These are phyloP conservation scores for Pinus albicaulis DNA, from an alignment of 75 land plant species.

Conservation along the genomic window DNA sequence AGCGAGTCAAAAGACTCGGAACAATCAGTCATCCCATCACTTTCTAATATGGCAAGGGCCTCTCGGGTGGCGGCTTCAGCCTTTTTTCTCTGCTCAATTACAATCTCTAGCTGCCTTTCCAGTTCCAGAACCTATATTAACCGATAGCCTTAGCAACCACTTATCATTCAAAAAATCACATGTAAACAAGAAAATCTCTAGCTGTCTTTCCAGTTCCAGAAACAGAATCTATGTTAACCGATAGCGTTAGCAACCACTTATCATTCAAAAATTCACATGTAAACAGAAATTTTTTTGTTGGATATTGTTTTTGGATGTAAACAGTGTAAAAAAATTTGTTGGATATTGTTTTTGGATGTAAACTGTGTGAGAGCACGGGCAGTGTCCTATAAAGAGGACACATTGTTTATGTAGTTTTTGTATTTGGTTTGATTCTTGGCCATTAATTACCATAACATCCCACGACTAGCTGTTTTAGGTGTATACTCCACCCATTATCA, in stretches of 20 bases:
- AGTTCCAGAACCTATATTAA: constrained; percentile 68
- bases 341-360: too few species aligned
- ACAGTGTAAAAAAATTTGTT: too few species aligned
- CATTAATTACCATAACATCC: too few species aligned
- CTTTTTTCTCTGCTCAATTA: constrained; percentile 57
- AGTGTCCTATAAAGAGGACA: too few species aligned
- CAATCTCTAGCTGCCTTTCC: constrained; percentile 62
- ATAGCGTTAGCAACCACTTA: not conserved
- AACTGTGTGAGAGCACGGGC: too few species aligned
- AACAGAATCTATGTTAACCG: constrained; percentile 58
- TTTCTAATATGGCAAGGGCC: constrained; percentile 53
- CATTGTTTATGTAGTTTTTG: too few species aligned
- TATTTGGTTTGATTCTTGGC: too few species aligned
- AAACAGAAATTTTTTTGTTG: too few species aligned
- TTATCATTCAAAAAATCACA: not conserved
- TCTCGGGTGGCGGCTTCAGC: constrained; percentile 72
- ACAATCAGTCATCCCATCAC: constrained; percentile 34
- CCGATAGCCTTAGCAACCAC: not conserved
- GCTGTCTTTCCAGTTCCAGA: constrained; percentile 63
- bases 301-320: too few species aligned
- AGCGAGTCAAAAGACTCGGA: constrained; percentile 39
- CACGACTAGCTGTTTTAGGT: too few species aligned
- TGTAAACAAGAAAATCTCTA: constrained; percentile 15
- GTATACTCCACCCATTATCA: too few species aligned
- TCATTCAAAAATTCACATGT: not conserved